A percentile compares a stretch with the other conserved stretches of the same genome.
Evolutionary conservation across 768 basidiomycete genomes (phyloP).

Genomic region (Lentinula aciculospora): DNA sequence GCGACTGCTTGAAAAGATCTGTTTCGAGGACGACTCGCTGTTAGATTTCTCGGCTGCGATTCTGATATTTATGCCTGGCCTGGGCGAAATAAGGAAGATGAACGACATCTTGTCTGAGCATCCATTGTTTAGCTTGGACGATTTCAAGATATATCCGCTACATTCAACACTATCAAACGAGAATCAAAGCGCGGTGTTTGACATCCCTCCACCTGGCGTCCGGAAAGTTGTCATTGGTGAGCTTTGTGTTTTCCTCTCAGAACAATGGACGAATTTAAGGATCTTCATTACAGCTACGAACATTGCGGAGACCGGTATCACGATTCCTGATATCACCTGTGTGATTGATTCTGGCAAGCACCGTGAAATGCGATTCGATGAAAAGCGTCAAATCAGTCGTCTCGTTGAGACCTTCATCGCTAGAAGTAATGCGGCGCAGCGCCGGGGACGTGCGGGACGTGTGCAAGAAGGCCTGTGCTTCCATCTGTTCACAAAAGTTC

Average conservation of each 20-base stretch:
- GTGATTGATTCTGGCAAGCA: slow-evolving; percentile 95
- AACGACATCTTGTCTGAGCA: slow-evolving; percentile 81
- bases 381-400: slow-evolving; percentile 92
- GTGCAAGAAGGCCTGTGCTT: slow-evolving; percentile 88
- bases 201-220: slow-evolving; percentile 71
- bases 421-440: slow-evolving; percentile 84
- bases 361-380: slow-evolving; percentile 96
- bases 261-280: not conserved
- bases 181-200: slow-evolving; percentile 86
- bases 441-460: slow-evolving; percentile 88
- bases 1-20: slow-evolving; percentile 75
- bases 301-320: slow-evolving; percentile 96
- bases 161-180: slow-evolving; percentile 94
- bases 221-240: slow-evolving; percentile 93
- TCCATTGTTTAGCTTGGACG: slow-evolving; percentile 53
- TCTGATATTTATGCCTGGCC: slow-evolving; percentile 90
- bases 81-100: slow-evolving; percentile 88
- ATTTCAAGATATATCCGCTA: slow-evolving; percentile 76
- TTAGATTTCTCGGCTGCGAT: slow-evolving; percentile 67
- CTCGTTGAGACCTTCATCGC: slow-evolving; percentile 90
- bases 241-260: slow-evolving; percentile 14
- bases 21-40: slow-evolving; percentile 57
- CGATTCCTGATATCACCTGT: slow-evolving; percentile 96
- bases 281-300: slow-evolving; percentile 64
- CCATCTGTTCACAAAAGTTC: slow-evolving; percentile 87